phyloP scores from a whole-genome alignment of 1,284 basidiomycete species.

The Pseudozyma tsukubaensis region DNA sequence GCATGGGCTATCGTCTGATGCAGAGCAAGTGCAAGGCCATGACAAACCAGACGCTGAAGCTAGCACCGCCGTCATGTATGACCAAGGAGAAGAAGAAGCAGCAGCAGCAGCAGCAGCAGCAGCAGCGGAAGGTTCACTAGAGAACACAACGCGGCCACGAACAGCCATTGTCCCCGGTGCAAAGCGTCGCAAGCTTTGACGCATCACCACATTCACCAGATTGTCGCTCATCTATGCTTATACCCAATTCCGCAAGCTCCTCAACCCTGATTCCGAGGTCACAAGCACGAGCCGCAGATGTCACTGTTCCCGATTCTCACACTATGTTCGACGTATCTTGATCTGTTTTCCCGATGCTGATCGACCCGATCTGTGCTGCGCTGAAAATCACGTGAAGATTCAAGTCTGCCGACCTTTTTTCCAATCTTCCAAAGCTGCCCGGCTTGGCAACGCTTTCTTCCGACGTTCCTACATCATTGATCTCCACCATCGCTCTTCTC shows the following conservation, averaged over 20 bases:
- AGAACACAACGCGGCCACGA: slow-evolving; percentile 1
- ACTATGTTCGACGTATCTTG: neutral
- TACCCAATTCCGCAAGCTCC: neutral
- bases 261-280: neutral
- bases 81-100: neutral
- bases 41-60: neutral
- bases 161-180: slow-evolving; percentile 28
- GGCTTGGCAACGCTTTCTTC: no score
- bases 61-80: neutral
- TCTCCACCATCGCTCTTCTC: neutral
- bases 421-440: neutral
- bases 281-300: neutral
- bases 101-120: neutral
- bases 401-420: neutral
- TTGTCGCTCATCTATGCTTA: neutral
- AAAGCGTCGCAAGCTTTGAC: slow-evolving; percentile 34
- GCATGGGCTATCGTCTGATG: neutral
- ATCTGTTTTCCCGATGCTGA: no score
- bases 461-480: neutral
- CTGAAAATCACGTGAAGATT: neutral
- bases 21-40: neutral
- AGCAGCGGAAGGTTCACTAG: neutral
- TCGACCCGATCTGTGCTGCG: no score
- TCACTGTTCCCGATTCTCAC: neutral
- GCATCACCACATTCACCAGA: neutral